Percentiles rank a stretch among this genome's conserved stretches.
phyloP scores from a whole-genome alignment of 176 grass and related monocot species.

The Triticum urartu region DNA sequence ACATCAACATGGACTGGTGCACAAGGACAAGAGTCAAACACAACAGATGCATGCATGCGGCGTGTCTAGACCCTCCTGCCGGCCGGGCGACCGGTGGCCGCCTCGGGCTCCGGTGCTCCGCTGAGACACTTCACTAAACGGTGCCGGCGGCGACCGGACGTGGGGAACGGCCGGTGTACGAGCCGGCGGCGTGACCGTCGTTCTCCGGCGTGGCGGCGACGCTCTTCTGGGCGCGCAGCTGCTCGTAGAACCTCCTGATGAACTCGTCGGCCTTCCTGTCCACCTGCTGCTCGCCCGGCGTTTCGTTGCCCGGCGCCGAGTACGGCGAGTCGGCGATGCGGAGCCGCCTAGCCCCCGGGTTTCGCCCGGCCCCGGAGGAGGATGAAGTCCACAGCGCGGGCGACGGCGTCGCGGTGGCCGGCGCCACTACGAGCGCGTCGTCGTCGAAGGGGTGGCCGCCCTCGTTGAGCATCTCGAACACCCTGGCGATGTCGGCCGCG shows the following conservation, averaged over 20 bases:
- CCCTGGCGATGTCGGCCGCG: constrained; percentile 57
- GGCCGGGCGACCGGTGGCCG: constrained; percentile 13
- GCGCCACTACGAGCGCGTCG: not conserved
- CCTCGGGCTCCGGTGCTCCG: not conserved
- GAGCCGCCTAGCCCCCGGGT: not conserved
- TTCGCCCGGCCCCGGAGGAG: too few relatives aligned
- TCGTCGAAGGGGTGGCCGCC: constrained; percentile 14
- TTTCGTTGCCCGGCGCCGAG: not conserved
- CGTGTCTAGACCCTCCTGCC: not conserved
- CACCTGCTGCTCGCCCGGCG: constrained; percentile 34
- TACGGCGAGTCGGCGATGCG: constrained; percentile 58
- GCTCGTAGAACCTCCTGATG: constrained; percentile 74
- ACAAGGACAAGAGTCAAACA: constrained; percentile 10
- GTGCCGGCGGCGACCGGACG: constrained; percentile 2
- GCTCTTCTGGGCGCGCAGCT: constrained; percentile 64
- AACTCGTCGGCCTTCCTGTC: constrained; percentile 70
- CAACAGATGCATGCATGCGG: constrained; percentile 9
- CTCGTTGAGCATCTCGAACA: constrained; percentile 64
- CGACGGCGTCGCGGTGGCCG: constrained; percentile 15
- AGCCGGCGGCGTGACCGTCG: constrained; percentile 27
- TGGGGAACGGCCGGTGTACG: not conserved
- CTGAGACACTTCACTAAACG: not conserved
- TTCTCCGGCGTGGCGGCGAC: constrained; percentile 53
- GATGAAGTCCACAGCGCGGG: constrained; percentile 12
- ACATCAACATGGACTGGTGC: not conserved